Evolutionary conservation across 495 filamentous ascomycete species (phyloP).

Genomic region (Xylaria longipes): DNA sequence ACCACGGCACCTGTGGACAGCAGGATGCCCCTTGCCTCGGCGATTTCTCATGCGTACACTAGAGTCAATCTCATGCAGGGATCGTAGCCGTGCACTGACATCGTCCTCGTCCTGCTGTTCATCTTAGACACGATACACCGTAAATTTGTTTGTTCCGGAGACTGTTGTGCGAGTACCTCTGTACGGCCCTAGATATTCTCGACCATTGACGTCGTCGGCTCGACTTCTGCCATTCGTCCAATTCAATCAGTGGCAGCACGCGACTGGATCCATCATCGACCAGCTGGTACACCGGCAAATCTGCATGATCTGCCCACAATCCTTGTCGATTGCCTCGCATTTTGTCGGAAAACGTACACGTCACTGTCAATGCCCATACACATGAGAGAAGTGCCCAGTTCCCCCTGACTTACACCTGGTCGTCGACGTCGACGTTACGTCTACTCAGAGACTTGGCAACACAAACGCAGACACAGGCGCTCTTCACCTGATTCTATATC

Average conservation of each 20-base stretch:
- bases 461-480: not conserved
- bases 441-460: not conserved
- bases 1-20: conserved; percentile 3
- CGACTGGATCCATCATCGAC: conserved; percentile 9
- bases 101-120: not conserved
- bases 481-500: not conserved
- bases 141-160: not conserved
- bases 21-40: not conserved
- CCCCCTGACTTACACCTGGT: not conserved
- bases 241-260: conserved; percentile 4
- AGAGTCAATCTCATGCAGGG: conserved; percentile 3
- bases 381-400: not conserved
- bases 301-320: conserved; percentile 26
- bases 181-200: not conserved
- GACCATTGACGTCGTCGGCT: not conserved
- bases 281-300: conserved; percentile 19
- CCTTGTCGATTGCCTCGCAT: conserved; percentile 19
- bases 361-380: not conserved
- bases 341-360: conserved; percentile 1
- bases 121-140: not conserved
- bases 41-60: conserved; percentile 9
- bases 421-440: not conserved
- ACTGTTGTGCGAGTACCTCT: not conserved
- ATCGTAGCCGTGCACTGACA: not conserved
- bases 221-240: conserved; percentile 8